Evolutionary conservation across 768 basidiomycete species (phyloP).

Genomic region (Termitomyces titanicus): DNA sequence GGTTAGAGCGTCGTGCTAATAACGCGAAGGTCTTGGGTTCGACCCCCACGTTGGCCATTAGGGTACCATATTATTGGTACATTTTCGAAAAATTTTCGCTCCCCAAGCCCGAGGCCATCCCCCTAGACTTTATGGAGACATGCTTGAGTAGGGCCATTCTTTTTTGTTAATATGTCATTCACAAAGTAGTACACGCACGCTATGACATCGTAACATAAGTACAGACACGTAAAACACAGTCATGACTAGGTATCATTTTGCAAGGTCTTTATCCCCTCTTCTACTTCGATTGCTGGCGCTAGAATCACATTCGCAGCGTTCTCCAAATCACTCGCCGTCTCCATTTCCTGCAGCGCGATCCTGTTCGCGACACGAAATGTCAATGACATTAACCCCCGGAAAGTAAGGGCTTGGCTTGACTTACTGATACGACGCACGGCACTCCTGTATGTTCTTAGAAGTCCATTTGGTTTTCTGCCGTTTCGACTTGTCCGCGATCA

Average conservation of each 20-base stretch:
- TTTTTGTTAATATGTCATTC: no score
- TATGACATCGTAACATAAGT: background rate
- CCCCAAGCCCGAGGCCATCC: no score
- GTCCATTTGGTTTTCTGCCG: constrained; percentile 59
- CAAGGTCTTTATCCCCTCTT: background rate
- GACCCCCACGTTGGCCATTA: constrained; percentile 72
- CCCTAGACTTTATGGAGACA: no score
- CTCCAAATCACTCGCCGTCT: constrained; percentile 19
- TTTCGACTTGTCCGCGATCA: constrained; percentile 48
- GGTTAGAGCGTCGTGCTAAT: constrained; percentile 94
- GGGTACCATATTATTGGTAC: no score
- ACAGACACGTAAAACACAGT: background rate
- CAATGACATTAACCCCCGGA: background rate
- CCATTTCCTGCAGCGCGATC: constrained; percentile 22
- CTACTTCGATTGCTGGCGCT: background rate
- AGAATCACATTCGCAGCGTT: background rate
- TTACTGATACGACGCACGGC: constrained; percentile 60
- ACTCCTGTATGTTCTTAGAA: constrained; percentile 43
- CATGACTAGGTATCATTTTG: background rate
- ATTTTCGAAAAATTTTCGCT: no score
- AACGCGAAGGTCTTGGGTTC: constrained; percentile 83
- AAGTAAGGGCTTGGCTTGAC: constrained; percentile 24
- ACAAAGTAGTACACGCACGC: background rate
- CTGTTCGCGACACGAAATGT: constrained; percentile 6
- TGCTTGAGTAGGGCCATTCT: no score